Evolutionary conservation across 208 protist species (phyloP), one percentile per base, ranked within the genome.

Genomic region (Trypanosoma congolense): DNA sequence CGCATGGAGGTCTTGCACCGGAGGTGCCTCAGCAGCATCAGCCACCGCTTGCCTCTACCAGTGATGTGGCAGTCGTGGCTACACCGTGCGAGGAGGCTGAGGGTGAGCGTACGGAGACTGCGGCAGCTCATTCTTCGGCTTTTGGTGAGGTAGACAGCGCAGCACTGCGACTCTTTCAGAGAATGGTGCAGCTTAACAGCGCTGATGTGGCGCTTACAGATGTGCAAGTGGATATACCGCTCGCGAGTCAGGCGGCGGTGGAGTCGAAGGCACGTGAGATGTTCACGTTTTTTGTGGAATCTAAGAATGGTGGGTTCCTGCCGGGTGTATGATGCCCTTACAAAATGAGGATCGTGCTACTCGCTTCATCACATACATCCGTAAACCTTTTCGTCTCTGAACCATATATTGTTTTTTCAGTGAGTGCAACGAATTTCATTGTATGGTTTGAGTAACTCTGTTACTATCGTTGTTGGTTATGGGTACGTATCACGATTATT

Each of bases 251-350:
- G 78, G 59, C 76, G 12, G 61, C 50, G 10, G 72, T 73, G 19
- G 65, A 77, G 56, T 31, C 43, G 25, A 51, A 69, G 60, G 82
- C 82, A 0, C 56, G 47, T 24, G 28, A 66, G 47, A 90, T 90
- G 82, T 86, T 75, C 42, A 28, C 29, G 30, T 82, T 77, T 42
- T 88, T 84, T 30, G 58, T 63, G 6, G 33, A 31, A 19, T 45
- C 57, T 9, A 47, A 54, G 51, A 49, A 45, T 2, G 6, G 18
- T 10, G n/a, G 6, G 14, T 33, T 16, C 12, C 43, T 10, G 51
- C 31, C 33, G 9, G 25, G 46, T 14, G 28, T 16, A 12, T 1
- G 6, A 40, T 9, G 16, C 2, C 6, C 9, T 16, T 22, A n/a
- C 28, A 38, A 38, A n/a, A n/a, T n/a, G n/a, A n/a, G n/a, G n/a